Evolutionary conservation across 257 asterid species (phyloP), one percentile per base, ranked within the genome.

Genomic region (Voacanga thouarsii): DNA sequence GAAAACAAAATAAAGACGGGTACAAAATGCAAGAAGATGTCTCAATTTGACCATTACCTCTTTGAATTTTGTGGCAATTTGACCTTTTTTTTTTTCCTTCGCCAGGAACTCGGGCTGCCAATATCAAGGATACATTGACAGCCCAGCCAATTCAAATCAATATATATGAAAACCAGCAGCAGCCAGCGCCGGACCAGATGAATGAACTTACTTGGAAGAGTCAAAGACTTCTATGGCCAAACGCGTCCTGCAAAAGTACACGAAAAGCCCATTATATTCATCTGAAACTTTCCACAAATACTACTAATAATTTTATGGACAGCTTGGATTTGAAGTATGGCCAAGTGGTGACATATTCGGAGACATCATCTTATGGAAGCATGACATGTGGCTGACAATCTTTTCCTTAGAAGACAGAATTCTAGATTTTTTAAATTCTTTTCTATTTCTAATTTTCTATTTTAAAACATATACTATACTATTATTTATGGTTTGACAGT

Each of bases 51-150:
- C 50, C 50, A 18, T 12, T 64, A 78, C 85, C 85, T 73, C 47
- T 56, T 44, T 63, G 47, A 21, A 53, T 44, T 57, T 26, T 60
- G 75, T 50, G 49, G 72, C 71, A 26, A 12, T 30, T 26, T 33
- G 44, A 30, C 8, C 18, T 59, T 6, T 24, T 60, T 49, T 33
- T 33, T 59, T 6, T 24, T 49, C 39, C 37, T 45, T 23, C 26
- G 5, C 11, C 21, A 75, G 7, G 73, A 85, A 76, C 24, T 81
- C 80, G 87, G 86, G 84, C 84, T 81, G 89, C 72, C 87, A 86
- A 85, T 72, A 76, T 64, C 28, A 30, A 72, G 64, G 57, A 28
- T 64, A 16, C 71, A 83, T 81, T 81, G 89, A 86, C 89, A 83
- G 80, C 89, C 89, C 83, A 77, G 45, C 44, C 30, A 26, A 61